phyloP scores from a whole-genome alignment of 768 basidiomycete genomes.

The Tulasnella sp. region DNA sequence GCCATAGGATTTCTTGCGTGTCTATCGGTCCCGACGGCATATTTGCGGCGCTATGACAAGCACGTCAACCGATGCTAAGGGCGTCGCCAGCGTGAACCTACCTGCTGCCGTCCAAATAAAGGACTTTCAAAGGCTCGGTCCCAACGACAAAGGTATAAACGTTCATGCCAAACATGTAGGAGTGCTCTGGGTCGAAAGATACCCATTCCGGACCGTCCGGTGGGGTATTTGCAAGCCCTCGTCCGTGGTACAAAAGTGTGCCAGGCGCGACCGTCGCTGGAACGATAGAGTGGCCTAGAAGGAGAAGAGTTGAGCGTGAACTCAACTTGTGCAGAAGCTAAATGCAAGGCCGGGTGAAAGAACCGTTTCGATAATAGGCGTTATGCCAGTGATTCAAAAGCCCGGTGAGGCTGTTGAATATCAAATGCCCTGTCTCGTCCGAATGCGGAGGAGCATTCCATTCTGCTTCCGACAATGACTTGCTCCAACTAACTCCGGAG shows the following conservation, averaged over 20 bases:
- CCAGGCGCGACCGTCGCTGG: conserved; percentile 6
- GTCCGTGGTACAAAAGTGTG: conserved; percentile 12
- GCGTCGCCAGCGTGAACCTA: background rate
- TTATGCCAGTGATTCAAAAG: conserved; percentile 12
- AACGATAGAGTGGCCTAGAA: conserved; percentile 10
- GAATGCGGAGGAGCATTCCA: background rate
- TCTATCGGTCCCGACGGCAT: conserved; percentile 9
- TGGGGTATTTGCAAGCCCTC: background rate
- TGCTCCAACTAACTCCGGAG: too few relatives aligned
- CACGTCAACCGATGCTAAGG: background rate
- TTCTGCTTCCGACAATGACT: too few relatives aligned
- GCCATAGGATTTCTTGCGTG: conserved; percentile 6
- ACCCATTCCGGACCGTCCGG: conserved; percentile 10
- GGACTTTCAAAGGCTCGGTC: conserved; percentile 7
- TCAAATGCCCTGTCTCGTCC: conserved; percentile 10
- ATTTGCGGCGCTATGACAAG: background rate
- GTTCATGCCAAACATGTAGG: background rate
- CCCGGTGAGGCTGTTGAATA: conserved; percentile 5
- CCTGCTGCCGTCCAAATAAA: conserved; percentile 14
- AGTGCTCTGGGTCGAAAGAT: conserved; percentile 15
- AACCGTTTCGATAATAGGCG: conserved; percentile 11
- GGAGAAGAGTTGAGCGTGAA: background rate
- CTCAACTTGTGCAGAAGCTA: background rate
- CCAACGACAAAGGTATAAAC: conserved; percentile 8
- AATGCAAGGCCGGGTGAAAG: background rate